A percentile compares a stretch with the other conserved stretches of the same genome.
These are phyloP conservation scores for Corylus avellana DNA, from an alignment of 306 rosid genomes.

Conservation along the genomic window DNA sequence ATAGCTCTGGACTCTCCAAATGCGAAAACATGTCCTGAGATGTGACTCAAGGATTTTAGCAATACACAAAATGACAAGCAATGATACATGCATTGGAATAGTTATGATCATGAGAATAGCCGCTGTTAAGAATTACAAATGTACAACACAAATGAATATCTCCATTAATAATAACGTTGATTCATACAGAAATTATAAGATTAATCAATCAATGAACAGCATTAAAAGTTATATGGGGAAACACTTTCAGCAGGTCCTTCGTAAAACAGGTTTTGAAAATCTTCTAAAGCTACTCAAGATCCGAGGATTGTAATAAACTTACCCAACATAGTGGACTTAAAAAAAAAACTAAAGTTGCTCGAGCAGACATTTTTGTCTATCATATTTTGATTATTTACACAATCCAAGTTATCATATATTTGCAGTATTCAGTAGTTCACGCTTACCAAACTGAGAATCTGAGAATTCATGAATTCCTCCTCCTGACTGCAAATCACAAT, in stretches of 20 bases:
- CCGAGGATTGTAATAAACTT: neutral
- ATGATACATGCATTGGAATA: neutral
- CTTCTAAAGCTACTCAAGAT: neutral
- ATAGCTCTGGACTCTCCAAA: slow-evolving; percentile 94
- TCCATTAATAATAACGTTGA: neutral
- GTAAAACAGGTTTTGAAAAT: neutral
- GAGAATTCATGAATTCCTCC: slow-evolving; percentile 99
- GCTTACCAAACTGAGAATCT: slow-evolving; percentile 97
- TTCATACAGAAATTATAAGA: neutral
- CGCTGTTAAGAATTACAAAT: neutral
- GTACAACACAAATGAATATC: neutral
- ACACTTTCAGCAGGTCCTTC: neutral
- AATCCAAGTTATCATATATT: neutral
- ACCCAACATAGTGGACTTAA: slow-evolving; percentile 14
- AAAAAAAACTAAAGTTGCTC: neutral
- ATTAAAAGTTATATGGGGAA: neutral
- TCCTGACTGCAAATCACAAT: slow-evolving; percentile 82
- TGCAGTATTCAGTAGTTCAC: slow-evolving; percentile 15
- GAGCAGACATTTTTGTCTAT: slow-evolving; percentile 6
- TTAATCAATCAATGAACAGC: neutral
- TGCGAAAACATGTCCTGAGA: slow-evolving; percentile 95
- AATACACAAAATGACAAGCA: neutral
- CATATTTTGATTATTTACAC: neutral
- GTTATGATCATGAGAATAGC: neutral
- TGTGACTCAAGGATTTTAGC: slow-evolving; percentile 34